These are phyloP conservation scores for Trypanosomatidae sp. DNA, from an alignment of 208 protist species.

Conservation along the genomic window DNA sequence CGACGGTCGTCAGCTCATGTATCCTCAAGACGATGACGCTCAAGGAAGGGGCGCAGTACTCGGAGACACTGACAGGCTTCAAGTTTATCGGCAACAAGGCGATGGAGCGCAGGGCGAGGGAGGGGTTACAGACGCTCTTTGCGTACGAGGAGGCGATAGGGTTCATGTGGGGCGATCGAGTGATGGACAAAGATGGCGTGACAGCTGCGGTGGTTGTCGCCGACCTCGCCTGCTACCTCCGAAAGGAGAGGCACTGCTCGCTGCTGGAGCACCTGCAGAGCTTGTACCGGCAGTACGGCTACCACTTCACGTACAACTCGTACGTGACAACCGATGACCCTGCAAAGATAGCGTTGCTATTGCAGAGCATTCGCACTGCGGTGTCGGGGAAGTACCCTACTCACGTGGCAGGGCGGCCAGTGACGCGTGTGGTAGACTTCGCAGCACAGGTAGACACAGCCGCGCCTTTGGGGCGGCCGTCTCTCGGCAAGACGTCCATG, in stretches of 20 bases:
- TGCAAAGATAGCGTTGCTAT: constrained; percentile 73
- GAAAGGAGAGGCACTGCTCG: constrained; percentile 39
- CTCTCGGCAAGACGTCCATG: constrained; percentile 85
- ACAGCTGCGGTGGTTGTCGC: constrained; percentile 88
- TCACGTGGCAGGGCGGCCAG: constrained; percentile 51
- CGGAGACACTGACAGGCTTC: constrained; percentile 98
- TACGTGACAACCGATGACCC: constrained; percentile 94
- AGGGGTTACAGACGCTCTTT: constrained; percentile 59
- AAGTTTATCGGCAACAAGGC: constrained; percentile 98
- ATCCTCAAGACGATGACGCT: constrained; percentile 93
- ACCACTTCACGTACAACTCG: constrained; percentile 88
- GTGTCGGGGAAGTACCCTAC: constrained; percentile 43
- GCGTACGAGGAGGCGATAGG: constrained; percentile 98
- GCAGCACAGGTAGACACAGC: constrained; percentile 83
- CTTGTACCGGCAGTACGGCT: constrained; percentile 89
- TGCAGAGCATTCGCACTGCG: constrained; percentile 68
- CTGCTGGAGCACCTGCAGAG: constrained; percentile 46
- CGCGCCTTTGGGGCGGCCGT: constrained; percentile 39
- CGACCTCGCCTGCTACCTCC: constrained; percentile 87
- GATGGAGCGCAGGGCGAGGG: constrained; percentile 35
- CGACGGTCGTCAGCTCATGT: constrained; percentile 80
- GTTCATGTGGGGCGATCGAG: constrained; percentile 91
- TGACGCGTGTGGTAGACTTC: constrained; percentile 90
- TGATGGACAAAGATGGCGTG: constrained; percentile 98
- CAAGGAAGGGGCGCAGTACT: constrained; percentile 89